These are phyloP conservation scores for Alternaria infectoria DNA, from an alignment of 2,329 filamentous ascomycete species.

Conservation along the genomic window DNA sequence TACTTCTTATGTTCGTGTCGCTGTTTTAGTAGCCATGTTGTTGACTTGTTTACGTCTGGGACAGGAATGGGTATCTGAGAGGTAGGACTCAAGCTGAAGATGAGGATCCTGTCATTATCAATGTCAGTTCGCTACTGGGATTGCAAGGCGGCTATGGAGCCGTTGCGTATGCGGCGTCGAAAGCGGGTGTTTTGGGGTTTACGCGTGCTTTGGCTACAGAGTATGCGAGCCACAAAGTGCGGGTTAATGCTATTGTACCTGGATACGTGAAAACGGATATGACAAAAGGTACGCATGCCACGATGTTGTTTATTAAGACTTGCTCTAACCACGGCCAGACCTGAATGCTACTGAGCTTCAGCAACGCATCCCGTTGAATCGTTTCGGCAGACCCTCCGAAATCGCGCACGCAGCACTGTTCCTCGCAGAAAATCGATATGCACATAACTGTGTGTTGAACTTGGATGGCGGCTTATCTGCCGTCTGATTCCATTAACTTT, in stretches of 20 bases:
- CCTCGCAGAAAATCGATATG: constrained; percentile 77
- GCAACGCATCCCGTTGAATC: constrained; percentile 66
- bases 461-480: constrained; percentile 85
- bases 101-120: constrained; percentile 68
- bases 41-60: background rate
- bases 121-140: constrained; percentile 78
- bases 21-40: too few relatives aligned
- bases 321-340: constrained; percentile 38
- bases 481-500: constrained; percentile 25
- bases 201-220: constrained; percentile 71
- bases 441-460: constrained; percentile 86
- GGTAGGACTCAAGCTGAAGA: constrained; percentile 30
- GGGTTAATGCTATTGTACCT: constrained; percentile 81
- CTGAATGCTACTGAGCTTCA: constrained; percentile 42
- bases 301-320: background rate
- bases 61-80: constrained; percentile 20
- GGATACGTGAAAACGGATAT: constrained; percentile 85
- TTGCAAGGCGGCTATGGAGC: constrained; percentile 72
- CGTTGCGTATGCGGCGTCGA: constrained; percentile 77
- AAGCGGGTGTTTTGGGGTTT: constrained; percentile 77
- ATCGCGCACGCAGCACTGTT: constrained; percentile 84
- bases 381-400: constrained; percentile 73
- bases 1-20: too few relatives aligned
- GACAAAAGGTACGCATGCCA: constrained; percentile 66
- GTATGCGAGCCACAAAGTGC: constrained; percentile 65